Evolutionary conservation across 1,139 yeast genomes (phyloP).

Genomic region (Dujonia santamariae): DNA sequence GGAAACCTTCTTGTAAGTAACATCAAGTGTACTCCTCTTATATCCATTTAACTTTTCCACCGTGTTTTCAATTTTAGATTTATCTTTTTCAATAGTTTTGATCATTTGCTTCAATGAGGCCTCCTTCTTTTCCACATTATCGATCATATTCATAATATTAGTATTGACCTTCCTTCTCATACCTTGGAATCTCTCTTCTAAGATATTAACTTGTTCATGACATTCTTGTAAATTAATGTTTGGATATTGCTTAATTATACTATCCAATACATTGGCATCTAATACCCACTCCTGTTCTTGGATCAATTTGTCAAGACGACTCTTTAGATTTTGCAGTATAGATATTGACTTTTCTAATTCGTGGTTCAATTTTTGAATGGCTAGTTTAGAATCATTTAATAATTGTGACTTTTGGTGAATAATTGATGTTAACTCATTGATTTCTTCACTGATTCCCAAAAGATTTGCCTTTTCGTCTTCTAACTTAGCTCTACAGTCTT

Average conservation of each 20-base stretch:
- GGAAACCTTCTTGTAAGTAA: conserved; percentile 84
- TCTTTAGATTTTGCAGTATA: conserved; percentile 39
- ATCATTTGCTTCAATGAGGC: conserved; percentile 75
- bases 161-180: conserved; percentile 84
- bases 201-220: conserved; percentile 52
- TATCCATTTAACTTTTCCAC: conserved; percentile 83
- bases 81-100: conserved; percentile 85
- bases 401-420: conserved; percentile 51
- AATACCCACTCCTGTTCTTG: conserved; percentile 70
- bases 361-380: conserved; percentile 58
- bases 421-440: conserved; percentile 57
- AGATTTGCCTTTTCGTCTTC: conserved; percentile 64
- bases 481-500: conserved; percentile 38
- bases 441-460: conserved; percentile 75
- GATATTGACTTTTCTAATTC: conserved; percentile 59
- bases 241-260: conserved; percentile 56
- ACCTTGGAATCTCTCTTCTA: conserved; percentile 63
- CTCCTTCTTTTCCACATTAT: conserved; percentile 89
- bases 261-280: conserved; percentile 56
- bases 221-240: conserved; percentile 63
- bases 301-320: conserved; percentile 47
- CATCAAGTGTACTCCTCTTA: conserved; percentile 76
- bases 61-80: conserved; percentile 84
- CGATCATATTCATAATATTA: conserved; percentile 91
- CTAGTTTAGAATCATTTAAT: conserved; percentile 50